A percentile compares a stretch with the other conserved stretches of the same genome.
phyloP scores from a whole-genome alignment of 2,329 filamentous ascomycete genomes.

The Aulographum hederae region DNA sequence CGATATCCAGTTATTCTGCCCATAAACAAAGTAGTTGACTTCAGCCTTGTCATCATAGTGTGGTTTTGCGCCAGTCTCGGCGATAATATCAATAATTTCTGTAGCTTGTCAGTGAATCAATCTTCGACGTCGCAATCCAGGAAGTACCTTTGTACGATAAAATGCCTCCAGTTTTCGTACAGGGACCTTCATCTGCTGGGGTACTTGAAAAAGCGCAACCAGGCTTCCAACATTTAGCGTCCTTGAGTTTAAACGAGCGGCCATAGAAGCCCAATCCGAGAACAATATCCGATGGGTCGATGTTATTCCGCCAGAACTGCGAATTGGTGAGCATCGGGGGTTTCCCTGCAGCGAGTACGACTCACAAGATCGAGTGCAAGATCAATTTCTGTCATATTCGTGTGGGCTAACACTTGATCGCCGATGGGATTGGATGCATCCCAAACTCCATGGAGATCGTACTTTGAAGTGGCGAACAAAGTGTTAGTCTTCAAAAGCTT shows the following conservation, averaged over 20 bases:
- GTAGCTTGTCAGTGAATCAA: no score
- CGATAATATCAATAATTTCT: not conserved
- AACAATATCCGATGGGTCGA: not conserved
- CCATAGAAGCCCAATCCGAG: not conserved
- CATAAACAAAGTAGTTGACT: not conserved
- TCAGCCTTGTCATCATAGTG: not conserved
- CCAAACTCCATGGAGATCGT: no score
- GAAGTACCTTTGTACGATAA: no score
- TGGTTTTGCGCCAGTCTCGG: not conserved
- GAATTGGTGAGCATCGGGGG: no score
- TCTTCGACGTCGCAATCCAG: no score
- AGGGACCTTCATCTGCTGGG: not conserved
- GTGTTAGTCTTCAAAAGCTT: no score
- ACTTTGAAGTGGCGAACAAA: no score
- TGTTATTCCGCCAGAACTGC: not conserved
- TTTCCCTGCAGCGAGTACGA: no score
- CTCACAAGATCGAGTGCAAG: slow-evolving; percentile 23
- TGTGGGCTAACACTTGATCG: slow-evolving; percentile 18
- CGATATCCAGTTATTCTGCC: not conserved
- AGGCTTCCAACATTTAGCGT: not conserved
- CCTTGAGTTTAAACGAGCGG: not conserved
- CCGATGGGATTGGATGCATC: slow-evolving; percentile 14
- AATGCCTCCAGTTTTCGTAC: not conserved
- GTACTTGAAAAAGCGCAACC: not conserved
- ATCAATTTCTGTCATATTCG: slow-evolving; percentile 30